These are phyloP conservation scores for Combretum micranthum DNA, from an alignment of 345 rosid genomes.

Conservation along the genomic window DNA sequence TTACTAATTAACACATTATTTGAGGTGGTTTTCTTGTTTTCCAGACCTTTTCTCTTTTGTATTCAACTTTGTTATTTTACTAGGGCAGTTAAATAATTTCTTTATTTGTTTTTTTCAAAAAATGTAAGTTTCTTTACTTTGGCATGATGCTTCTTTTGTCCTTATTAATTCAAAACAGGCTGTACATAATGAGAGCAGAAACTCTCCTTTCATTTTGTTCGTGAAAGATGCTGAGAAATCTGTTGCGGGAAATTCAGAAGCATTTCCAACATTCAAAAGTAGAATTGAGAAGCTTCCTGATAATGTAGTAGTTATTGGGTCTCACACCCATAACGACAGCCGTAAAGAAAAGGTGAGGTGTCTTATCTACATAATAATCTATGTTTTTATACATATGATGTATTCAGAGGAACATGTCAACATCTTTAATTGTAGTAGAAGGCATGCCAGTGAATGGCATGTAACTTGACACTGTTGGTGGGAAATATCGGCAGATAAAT, in stretches of 20 bases:
- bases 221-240: conserved; percentile 93
- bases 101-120: too few relatives aligned
- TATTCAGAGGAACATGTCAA: background rate
- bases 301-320: conserved; percentile 68
- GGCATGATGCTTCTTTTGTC: conserved; percentile 8
- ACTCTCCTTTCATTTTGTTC: conserved; percentile 76
- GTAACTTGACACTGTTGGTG: too few relatives aligned
- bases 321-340: conserved; percentile 66
- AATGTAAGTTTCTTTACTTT: conserved; percentile 7
- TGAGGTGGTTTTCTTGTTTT: conserved; percentile 48
- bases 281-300: conserved; percentile 68
- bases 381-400: background rate
- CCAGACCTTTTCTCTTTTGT: background rate
- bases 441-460: too few relatives aligned
- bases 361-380: background rate
- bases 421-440: too few relatives aligned
- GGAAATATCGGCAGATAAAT: too few relatives aligned
- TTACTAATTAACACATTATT: conserved; percentile 63
- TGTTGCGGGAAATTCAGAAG: conserved; percentile 60
- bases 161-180: conserved; percentile 32
- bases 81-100: background rate
- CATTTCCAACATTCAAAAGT: conserved; percentile 55
- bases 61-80: background rate
- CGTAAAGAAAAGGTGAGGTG: conserved; percentile 73
- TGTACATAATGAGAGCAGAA: conserved; percentile 61